Base-by-base conservation (phyloP, 2,329 filamentous ascomycete species). In the Pseudogymnoascus sp. region DNA sequence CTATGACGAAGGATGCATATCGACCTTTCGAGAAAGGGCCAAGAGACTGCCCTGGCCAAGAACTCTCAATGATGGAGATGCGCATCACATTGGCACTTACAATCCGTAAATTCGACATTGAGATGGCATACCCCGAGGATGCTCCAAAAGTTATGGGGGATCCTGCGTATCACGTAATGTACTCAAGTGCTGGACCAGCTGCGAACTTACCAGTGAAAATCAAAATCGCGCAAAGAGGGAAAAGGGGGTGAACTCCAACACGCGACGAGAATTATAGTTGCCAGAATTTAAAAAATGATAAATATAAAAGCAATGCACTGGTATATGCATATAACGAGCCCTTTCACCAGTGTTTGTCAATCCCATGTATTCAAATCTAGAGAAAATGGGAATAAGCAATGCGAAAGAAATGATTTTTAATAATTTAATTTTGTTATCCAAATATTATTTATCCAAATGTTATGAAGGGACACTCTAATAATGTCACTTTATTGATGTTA, bases 21-120 rank as follows among this genome's bases (percentile, higher is more conserved):
- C 75, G 81, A 18, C 75, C 79, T 0, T 86, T 86, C 68, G 79
- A 81, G 64, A 76, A 78, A 61, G 83, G 83, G 0, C 74, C 77
- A 2, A 70, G 82, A 28, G 80, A 79, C 59, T 86, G 83, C 65
- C 78, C 84, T 20, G 83, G 82, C 0, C 80, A 84, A 68, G 77
- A 79, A 64, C 70, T 83, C 41, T 81, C 79, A 1, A 76, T 80
- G 71, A 66, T 69, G 30, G 80, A 83, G 68, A 70, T 76, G 18
- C 76, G 76, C 62, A 71, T 78, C 47, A 74, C 79, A 9, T 67
- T 82, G 57, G 75, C 78, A 3, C 81, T 68, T 50, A 76, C 75
- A 0, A 64, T 79, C 3, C 66, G 79, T 39, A 74, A 75, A 18
- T 80, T 82, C 57, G 78, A 82, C 58, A 77, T 83, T 60, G 66